Evolutionary conservation across 148 eudicot genomes (phyloP).

Genomic region (Suaeda aralocaspica): DNA sequence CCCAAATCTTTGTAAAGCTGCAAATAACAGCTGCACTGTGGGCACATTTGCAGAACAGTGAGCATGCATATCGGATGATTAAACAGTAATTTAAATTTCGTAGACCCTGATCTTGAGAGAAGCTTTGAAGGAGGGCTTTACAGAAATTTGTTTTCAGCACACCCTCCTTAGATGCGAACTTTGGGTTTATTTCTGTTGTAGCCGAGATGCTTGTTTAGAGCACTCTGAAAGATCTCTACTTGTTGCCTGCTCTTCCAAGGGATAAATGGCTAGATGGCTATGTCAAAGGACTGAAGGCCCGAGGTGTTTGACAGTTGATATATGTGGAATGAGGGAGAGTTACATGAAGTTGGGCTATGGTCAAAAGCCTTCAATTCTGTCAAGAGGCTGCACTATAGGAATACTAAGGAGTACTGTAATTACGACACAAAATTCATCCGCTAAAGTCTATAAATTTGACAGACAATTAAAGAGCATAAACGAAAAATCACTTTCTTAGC

Average conservation of each 20-base stretch:
- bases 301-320: constrained; percentile 68
- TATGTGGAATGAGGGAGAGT: constrained; percentile 81
- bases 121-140: constrained; percentile 75
- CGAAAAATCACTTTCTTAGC: constrained; percentile 26
- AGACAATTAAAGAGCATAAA: constrained; percentile 43
- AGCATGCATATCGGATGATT: constrained; percentile 70
- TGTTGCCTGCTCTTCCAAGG: constrained; percentile 83
- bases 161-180: constrained; percentile 90
- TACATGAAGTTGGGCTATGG: constrained; percentile 66
- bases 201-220: constrained; percentile 95
- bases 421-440: constrained; percentile 35
- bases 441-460: constrained; percentile 48
- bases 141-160: constrained; percentile 79
- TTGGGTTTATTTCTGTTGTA: constrained; percentile 79
- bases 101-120: constrained; percentile 62
- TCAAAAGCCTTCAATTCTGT: constrained; percentile 29
- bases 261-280: constrained; percentile 81
- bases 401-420: constrained; percentile 41
- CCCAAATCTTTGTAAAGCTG: constrained; percentile 85
- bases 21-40: constrained; percentile 56
- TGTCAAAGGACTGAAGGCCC: constrained; percentile 79
- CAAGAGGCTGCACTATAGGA: constrained; percentile 51
- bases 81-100: constrained; percentile 71
- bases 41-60: constrained; percentile 64
- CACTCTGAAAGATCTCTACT: constrained; percentile 62